These are phyloP conservation scores for bread wheat (Triticum aestivum) DNA, from an alignment of 176 grass and related monocot genomes.

Conservation along the genomic window IWGSC_CS_RefSeq_v2.1 NC_057807.1:66296708-66297207, in stretches of 20 bases:
- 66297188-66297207: background rate
- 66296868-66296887: background rate
- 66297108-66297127: background rate
- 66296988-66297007: background rate
- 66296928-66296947: background rate
- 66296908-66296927: background rate
- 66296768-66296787: background rate
- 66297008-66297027: background rate
- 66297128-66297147: background rate
- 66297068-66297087: background rate
- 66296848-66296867: background rate
- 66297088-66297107: background rate
- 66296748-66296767: background rate
- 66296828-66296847: no score
- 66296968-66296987: background rate
- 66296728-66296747: background rate
- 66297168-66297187: background rate
- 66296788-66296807: background rate
- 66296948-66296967: background rate
- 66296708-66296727: background rate
- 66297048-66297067: background rate
- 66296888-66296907: background rate
- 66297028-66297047: background rate
- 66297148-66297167: background rate
- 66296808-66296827: background rate